Base-by-base conservation (phyloP, 2,329 filamentous ascomycete species). In the Pseudonectria foliicola region DNA sequence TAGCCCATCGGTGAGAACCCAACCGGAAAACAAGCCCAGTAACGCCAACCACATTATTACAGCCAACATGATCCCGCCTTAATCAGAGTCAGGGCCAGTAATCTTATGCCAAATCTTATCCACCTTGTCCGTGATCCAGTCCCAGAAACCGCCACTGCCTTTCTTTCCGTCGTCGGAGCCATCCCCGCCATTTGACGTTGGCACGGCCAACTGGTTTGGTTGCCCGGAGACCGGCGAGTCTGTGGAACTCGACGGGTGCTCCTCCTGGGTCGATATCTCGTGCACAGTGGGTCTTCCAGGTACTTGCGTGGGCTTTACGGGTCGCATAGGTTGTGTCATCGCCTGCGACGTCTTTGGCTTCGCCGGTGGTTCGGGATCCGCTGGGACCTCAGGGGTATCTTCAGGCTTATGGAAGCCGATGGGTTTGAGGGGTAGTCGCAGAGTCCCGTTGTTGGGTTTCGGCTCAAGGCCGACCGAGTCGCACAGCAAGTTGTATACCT, bases 401-500 rank as follows among this genome's bases (percentile, higher is more conserved):
- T 68, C 67, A 0, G 67, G 52, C 31, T 71, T 67, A 53, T 89
- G 84, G 2, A 75, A 54, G 4, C 82, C 82, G 10, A 77, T 54
- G 0, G 80, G 68, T 38, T 70, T 71, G 15, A 90, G 62, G 0
- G 85, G 85, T 10, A 90, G 70, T 10, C 80, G 71, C 6, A 95
- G 64, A 0, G 88, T 95, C 32, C 90, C 90, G 54, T 96, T 96
- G 57, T 95, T 95, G 1, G 85, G 76, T 35, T 71, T 71, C 0
- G 88, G 85, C 3, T 55, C 59, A 38, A 96, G 66, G 10, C 82
- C 80, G 16, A 96, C 63, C 1, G 85, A 89, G 61, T 95, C 89
- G 57, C 90, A 95, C 29, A 96, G 63, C 43, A 96, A 85, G 53
- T 95, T 95, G 64, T 96, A 96, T 7, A 96, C 84, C 52, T 95